Conservation (phyloP, 2,329 filamentous ascomycete genomes). For the Botryosphaeria dothidea region DNA sequence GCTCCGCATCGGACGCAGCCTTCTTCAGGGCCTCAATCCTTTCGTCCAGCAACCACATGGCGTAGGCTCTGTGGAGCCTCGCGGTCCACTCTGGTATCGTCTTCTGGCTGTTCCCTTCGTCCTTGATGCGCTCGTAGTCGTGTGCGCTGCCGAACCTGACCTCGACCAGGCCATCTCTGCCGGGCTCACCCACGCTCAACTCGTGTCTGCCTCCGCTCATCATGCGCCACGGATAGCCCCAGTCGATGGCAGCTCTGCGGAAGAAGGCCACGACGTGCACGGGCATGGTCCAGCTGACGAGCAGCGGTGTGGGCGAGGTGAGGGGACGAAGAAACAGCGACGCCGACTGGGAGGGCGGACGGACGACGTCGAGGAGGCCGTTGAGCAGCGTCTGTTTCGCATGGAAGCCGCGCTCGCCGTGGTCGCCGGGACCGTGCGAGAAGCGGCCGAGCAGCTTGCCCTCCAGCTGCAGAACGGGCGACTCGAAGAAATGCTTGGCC, state of each 20-base stretch:
- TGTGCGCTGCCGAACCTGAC: conserved; percentile 4
- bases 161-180: conserved; percentile 6
- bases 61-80: conserved; percentile 6
- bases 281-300: conserved; percentile 2
- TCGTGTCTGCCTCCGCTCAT: conserved; percentile 16
- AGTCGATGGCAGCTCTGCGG: neutral
- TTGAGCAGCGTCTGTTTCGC: neutral
- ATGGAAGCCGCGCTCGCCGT: conserved; percentile 11
- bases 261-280: neutral
- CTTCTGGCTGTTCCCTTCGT: conserved; percentile 10
- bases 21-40: conserved; percentile 1
- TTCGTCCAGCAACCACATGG: conserved; percentile 16
- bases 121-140: conserved; percentile 11
- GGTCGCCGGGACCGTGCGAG: neutral
- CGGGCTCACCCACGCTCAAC: neutral
- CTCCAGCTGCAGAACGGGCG: conserved; percentile 1
- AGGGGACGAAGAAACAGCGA: neutral
- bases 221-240: conserved; percentile 18
- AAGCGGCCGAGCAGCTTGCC: neutral
- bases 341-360: neutral
- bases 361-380: neutral
- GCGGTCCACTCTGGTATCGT: conserved; percentile 6
- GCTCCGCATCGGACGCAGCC: neutral
- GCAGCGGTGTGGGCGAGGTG: neutral
- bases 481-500: conserved; percentile 5